Conservation (phyloP, 768 basidiomycete genomes). For the Pleurotus salmoneostramineus region DNA sequence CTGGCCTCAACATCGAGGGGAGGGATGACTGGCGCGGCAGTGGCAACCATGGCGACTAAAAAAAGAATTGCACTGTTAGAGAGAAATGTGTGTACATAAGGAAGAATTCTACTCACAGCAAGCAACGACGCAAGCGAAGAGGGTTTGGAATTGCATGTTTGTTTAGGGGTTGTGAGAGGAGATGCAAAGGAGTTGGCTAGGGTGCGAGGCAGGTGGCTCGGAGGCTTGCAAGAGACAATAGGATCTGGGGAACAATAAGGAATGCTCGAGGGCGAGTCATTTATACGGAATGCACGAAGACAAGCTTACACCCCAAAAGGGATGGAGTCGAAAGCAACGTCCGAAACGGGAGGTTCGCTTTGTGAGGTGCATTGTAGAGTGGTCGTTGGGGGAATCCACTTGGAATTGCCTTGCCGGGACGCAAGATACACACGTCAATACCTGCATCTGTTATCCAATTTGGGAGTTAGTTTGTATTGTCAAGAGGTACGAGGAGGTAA, state of each 20-base stretch:
- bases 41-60: slow-evolving; percentile 1
- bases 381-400: background rate
- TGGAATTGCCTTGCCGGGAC: background rate
- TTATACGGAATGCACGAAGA: background rate
- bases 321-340: background rate
- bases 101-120: background rate
- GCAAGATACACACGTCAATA: background rate
- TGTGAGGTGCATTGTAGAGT: background rate
- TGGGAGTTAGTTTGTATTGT: background rate
- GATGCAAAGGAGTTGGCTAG: background rate
- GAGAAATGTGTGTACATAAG: background rate
- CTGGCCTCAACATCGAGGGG: slow-evolving; percentile 8
- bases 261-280: background rate
- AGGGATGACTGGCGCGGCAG: background rate
- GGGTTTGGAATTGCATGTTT: slow-evolving; percentile 2
- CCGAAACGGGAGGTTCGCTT: background rate
- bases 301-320: background rate
- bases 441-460: background rate
- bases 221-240: background rate
- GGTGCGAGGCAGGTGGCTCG: slow-evolving; percentile 1
- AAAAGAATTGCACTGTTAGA: background rate
- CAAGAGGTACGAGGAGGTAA: slow-evolving; percentile 1
- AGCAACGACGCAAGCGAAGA: background rate
- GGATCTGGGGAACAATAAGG: background rate
- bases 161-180: background rate